Percentiles rank a stretch among this genome's conserved stretches.
These are phyloP conservation scores for Starmerella sirachaensis DNA, from an alignment of 805 yeast genomes.

Conservation along the genomic window DNA sequence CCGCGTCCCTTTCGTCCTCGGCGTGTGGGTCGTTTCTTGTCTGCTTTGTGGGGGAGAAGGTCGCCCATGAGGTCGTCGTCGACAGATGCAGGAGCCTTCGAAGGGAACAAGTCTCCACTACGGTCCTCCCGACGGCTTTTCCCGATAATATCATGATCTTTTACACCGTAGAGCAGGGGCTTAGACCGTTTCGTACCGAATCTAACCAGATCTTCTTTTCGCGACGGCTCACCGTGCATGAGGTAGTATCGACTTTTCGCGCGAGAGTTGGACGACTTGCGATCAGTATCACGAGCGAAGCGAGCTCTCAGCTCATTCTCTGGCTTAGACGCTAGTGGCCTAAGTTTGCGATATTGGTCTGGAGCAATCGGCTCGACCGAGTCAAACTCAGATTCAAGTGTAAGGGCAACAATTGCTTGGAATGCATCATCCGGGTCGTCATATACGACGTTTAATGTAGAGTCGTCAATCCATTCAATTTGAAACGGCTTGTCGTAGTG, in stretches of 20 bases:
- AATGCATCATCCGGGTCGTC: conserved; percentile 32
- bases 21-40: background rate
- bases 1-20: conserved; percentile 9
- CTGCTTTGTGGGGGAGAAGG: conserved; percentile 29
- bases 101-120: conserved; percentile 21
- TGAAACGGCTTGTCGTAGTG: conserved; percentile 30
- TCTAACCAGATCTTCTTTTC: conserved; percentile 21
- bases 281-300: conserved; percentile 42
- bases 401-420: conserved; percentile 31
- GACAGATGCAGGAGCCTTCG: conserved; percentile 14
- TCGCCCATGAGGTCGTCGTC: conserved; percentile 25
- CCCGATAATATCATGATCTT: conserved; percentile 12
- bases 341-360: conserved; percentile 23
- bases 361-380: conserved; percentile 18
- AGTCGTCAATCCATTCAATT: conserved; percentile 58
- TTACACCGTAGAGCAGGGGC: conserved; percentile 22
- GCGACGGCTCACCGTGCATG: conserved; percentile 59
- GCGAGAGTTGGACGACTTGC: conserved; percentile 45
- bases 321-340: conserved; percentile 29
- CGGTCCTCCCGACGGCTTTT: conserved; percentile 9
- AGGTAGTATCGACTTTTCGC: conserved; percentile 52
- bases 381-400: conserved; percentile 26
- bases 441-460: conserved; percentile 45
- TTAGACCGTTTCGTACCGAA: conserved; percentile 23
- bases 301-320: conserved; percentile 35